Evolutionary conservation across 2,329 filamentous ascomycete genomes (phyloP), one percentile per base, ranked within the genome.

Genomic region (Fusarium sp.): DNA sequence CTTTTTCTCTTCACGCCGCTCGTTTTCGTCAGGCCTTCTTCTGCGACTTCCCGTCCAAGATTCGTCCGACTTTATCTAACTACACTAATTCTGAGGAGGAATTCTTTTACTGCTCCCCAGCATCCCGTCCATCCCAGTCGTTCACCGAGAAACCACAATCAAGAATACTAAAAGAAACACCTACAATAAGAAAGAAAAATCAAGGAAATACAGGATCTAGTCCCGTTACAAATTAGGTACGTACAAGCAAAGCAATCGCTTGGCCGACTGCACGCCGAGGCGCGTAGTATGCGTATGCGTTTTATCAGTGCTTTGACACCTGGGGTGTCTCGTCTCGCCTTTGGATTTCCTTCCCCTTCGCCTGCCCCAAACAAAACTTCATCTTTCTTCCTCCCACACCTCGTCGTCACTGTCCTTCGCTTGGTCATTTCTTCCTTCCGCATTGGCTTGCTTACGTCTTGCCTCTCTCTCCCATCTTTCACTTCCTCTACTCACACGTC

Each of bases 1-100:
- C 70, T 71, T 75, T 72, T 83, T 83, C 77, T 74, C 78, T 84
- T 83, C 80, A 75, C 71, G 80, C 79, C 82, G 70, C 80, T 84
- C 82, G 82, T 83, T 84, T 52, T 81, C 78, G 78, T 76, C 76
- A 79, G 75, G 77, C 79, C 72, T 64, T 74, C 42, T 70, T 77
- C n/a, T 52, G 18, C 79, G 79, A 80, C 77, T 65, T 70, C 71
- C 78, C 71, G 59, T 78, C 69, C 54, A 54, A 54, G 50, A 35
- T 29, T 74, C 63, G 74, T 69, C 77, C 64, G 71, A 77, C 62
- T 71, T 78, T 69, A 50, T 50, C 45, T 52, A 52, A 45, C 40
- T 45, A 45, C 40, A 59, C 68, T 77, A 78, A 66, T 79, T 78
- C 76, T 59, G 54, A 68, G 59, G 70, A 74, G 64, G 66, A 74